Evolutionary conservation across 2,329 filamentous ascomycete genomes (phyloP).

Genomic region (Colletotrichum sidae): DNA sequence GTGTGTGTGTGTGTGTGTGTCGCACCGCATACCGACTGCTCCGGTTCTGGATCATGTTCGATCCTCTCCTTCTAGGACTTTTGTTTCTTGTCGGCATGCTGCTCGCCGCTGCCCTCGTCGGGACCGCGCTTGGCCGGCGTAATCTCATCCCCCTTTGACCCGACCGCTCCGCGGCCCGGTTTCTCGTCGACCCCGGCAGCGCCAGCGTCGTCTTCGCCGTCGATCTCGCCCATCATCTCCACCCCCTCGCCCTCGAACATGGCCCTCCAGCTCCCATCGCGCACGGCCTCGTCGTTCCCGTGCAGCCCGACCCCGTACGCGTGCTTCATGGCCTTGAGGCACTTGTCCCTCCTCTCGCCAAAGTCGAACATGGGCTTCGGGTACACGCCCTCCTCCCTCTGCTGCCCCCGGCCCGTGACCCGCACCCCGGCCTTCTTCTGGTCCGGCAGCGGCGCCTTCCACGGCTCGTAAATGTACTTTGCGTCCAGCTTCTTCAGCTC

Average conservation of each 20-base stretch:
- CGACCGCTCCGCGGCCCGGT: slow-evolving; percentile 24
- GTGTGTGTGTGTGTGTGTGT: neutral
- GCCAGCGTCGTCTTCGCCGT: slow-evolving; percentile 48
- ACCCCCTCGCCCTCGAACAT: slow-evolving; percentile 55
- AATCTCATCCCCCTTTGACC: slow-evolving; percentile 26
- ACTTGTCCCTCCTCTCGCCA: slow-evolving; percentile 67
- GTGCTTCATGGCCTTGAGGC: slow-evolving; percentile 76
- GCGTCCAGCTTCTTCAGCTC: slow-evolving; percentile 71
- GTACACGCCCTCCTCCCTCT: slow-evolving; percentile 64
- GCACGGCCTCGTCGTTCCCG: slow-evolving; percentile 70
- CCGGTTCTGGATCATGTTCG: neutral
- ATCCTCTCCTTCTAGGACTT: slow-evolving; percentile 13
- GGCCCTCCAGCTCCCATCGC: slow-evolving; percentile 68
- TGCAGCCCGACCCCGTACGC: slow-evolving; percentile 75
- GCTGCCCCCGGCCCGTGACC: slow-evolving; percentile 65
- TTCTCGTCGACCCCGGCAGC: slow-evolving; percentile 45
- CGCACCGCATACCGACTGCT: neutral
- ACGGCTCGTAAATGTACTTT: slow-evolving; percentile 84
- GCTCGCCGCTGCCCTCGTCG: slow-evolving; percentile 36
- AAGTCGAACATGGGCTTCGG: slow-evolving; percentile 86
- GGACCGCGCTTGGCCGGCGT: slow-evolving; percentile 35
- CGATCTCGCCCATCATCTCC: slow-evolving; percentile 54
- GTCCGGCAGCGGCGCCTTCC: slow-evolving; percentile 76
- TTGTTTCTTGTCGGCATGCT: slow-evolving; percentile 36
- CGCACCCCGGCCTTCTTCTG: slow-evolving; percentile 76